Base-by-base conservation (phyloP, 352 stramenopile genomes). In the Globisporangium ultimum region DNA sequence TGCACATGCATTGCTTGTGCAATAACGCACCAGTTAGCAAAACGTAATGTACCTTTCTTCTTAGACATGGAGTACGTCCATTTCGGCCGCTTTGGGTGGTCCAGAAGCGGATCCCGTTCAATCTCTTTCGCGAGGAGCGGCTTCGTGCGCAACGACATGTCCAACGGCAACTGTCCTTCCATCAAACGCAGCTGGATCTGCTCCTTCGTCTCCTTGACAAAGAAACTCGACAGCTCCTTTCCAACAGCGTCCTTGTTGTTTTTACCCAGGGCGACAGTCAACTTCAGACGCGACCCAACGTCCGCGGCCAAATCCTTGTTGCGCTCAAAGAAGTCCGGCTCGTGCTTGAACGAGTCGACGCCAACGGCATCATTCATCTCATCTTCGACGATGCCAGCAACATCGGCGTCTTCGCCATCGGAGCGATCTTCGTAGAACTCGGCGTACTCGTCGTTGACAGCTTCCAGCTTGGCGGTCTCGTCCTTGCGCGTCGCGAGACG, bases 51-150 rank as follows among this genome's bases (percentile, higher is more conserved):
- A 36, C 79, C 74, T 78, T 76, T 88, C 63, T 91, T 75, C 60
- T 94, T 94, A n/a, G 82, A 80, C 79, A 92, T 91, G 48, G 65
- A 73, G 61, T 94, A 92, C 52, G 72, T 86, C 84, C 84, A 94
- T 15, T 66, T 65, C 5, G 84, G 82, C 21, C 84, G 71, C 53
- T 78, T 80, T 7, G 84, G 84, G 59, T 92, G 84, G 62, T 92
- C 82, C 15, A 94, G 64, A 53, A 91, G 67, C 28, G 70, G 68
- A 45, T 94, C 84, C 15, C 73, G 80, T 20, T 68, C 63, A 34
- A 88, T 86, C 48, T 86, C 73, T 1, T 67, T 74, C 1, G 82
- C 82, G 18, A 88, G 73, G 41, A 94, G 53, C 11, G 80, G 82
- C 20, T 70, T 80, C 58, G 65, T 65, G 47, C 84, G 77, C 42